phyloP scores from a whole-genome alignment of 305 asterid species.

The Rubia balearica region DNA sequence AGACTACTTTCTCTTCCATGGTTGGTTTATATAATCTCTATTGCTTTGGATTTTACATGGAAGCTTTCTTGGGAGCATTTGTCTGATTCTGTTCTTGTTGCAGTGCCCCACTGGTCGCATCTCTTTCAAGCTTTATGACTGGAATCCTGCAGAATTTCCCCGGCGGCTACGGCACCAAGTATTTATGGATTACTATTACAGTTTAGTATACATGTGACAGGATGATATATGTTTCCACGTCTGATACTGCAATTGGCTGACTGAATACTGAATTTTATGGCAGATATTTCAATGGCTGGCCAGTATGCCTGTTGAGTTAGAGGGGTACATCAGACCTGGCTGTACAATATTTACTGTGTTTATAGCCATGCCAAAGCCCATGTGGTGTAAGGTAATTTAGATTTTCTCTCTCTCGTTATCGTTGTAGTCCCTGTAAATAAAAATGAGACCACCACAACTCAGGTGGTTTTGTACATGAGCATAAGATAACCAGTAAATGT shows the following conservation, averaged over 20 bases:
- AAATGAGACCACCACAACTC: not conserved
- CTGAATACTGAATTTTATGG: conserved; percentile 21
- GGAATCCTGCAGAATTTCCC: conserved; percentile 97
- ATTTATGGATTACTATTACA: conserved; percentile 57
- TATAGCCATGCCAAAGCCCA: conserved; percentile 66
- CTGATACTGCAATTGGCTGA: conserved; percentile 28
- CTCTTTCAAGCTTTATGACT: conserved; percentile 90
- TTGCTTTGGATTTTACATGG: conserved; percentile 15
- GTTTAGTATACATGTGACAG: conserved; percentile 47
- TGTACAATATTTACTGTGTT: conserved; percentile 84
- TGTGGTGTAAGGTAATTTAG: conserved; percentile 63
- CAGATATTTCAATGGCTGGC: conserved; percentile 94
- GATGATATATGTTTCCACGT: conserved; percentile 18
- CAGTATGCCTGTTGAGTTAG: conserved; percentile 91
- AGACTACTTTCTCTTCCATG: conserved; percentile 61
- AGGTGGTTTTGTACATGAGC: not conserved
- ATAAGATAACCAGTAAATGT: not conserved
- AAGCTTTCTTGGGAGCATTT: conserved; percentile 8
- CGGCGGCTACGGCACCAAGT: conserved; percentile 91
- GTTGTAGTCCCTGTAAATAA: not conserved
- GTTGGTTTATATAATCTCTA: conserved; percentile 28
- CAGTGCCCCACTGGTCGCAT: conserved; percentile 91
- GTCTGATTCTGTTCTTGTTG: conserved; percentile 19
- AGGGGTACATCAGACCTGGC: conserved; percentile 94
- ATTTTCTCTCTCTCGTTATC: not conserved